Evolutionary conservation across 768 basidiomycete genomes (phyloP), one percentile per base, ranked within the genome.

Genomic region (Russula griseocarnosa): DNA sequence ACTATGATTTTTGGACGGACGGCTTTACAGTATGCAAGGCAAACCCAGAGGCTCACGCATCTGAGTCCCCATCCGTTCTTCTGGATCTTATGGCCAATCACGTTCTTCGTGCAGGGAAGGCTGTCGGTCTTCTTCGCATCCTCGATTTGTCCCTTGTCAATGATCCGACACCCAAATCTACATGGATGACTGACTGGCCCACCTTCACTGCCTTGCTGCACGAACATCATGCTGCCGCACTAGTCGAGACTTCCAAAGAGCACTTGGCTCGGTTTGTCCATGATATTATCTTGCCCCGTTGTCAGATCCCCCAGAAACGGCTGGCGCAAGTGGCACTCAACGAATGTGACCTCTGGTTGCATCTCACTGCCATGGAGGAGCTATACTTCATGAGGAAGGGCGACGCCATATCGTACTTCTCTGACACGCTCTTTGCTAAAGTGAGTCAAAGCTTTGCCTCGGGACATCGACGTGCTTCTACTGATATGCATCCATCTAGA

Each of bases 1-100:
- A 88, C 69, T 86, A 86, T 0, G 88, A 92, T 61, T 91, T 91
- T 70, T 94, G 91, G 91, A 76, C 79, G 34, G 85, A 89, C 47
- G 88, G 87, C 0, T 92, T 61, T 24, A 87, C 73, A 75, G 76
- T 3, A 71, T 91, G 64, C 75, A 85, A 44, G 80, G 81, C 53
- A 75, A 71, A 3, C 67, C 72, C 36, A 73, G 71, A 70, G 32
- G 66, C 55, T 40, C 69, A 69, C 24, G 67, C 70, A 55, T 69
- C 63, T 57, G 73, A 68, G 74, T 76, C 61, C 73, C 67, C 84
- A 38, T 89, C 92, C 1, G 71, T 75, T 47, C 89, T 92, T 72
- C 74, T 94, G 70, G 76, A 79, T 36, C 82, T 82, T 52, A 78
- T 86, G 16, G 84, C 86, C 9, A 78, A 79, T 28, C 77, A 79